Base-by-base conservation (phyloP, 768 basidiomycete species). In the Suillus placidus region DNA sequence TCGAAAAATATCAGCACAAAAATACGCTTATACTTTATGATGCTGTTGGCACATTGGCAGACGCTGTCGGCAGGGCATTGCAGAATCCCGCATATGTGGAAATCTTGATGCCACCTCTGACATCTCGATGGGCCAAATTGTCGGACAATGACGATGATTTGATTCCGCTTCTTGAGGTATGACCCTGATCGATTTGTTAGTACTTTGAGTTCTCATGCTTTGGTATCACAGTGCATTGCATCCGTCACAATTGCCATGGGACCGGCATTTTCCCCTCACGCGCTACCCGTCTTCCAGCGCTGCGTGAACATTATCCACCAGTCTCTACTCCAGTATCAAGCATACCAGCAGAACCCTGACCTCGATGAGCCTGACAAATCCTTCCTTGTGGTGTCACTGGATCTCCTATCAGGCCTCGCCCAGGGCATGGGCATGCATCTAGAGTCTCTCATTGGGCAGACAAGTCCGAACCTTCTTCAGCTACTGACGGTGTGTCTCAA, bases 21-120 rank as follows among this genome's bases (percentile, higher is more conserved):
- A 99, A 99, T 76, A 90, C 99, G 86, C 86, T 99, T 70, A 99
- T 99, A 66, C 81, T 99, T 38, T 99, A 99, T 74, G 97, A 99
- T 72, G 97, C 97, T n/a, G 92, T 99, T 55, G 97, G 97, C 8
- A 99, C 97, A 1, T 83, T 99, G 43, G 97, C 97, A 8, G 97
- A 99, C 73, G 95, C 96, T 5, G 97, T 99, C 52, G 96, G 96
- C 4, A 76, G 89, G 45, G 92, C 94, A 6, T 80, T 99, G 67
- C 89, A 92, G 73, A 93, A 95, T 74, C 85, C 93, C 9, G 80
- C 86, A 10, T 95, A 92, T 74, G 92, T 99, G 61, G 94, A 97
- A 49, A 95, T 98, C 68, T 80, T 99, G 69, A 97, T 99, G 95
- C 97, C 97, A 3, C 94, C 97, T 43, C 80, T 99, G 64, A 92